Evolutionary conservation across 2,329 filamentous ascomycete species (phyloP).

Genomic region (Bipolaris zeicola): DNA sequence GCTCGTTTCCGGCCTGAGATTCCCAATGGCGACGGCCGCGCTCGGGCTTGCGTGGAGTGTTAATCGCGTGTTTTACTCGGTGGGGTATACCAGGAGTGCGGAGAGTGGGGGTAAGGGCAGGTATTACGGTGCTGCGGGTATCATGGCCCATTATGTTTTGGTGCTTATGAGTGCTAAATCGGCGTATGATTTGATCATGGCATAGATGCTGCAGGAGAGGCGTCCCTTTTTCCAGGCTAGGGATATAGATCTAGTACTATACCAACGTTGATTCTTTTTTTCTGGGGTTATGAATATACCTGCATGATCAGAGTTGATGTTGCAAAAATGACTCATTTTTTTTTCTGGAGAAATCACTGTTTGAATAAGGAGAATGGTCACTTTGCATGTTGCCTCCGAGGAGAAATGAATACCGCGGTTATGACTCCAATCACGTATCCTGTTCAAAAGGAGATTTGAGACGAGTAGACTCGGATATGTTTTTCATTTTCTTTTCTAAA

Average conservation of each 20-base stretch:
- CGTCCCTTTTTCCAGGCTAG: no score
- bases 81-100: slow-evolving; percentile 52
- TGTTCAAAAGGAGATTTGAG: no score
- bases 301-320: no score
- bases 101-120: slow-evolving; percentile 53
- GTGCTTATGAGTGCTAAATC: slow-evolving; percentile 35
- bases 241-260: no score
- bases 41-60: slow-evolving; percentile 59
- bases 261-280: no score
- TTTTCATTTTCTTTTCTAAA: no score
- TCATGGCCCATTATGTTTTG: slow-evolving; percentile 41
- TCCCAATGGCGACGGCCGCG: slow-evolving; percentile 55
- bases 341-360: not conserved
- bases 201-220: slow-evolving; percentile 5
- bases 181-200: slow-evolving; percentile 31
- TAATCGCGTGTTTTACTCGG: slow-evolving; percentile 56
- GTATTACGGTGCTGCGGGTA: slow-evolving; percentile 45
- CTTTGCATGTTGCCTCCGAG: no score
- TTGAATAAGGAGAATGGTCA: no score
- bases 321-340: not conserved
- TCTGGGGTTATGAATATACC: no score
- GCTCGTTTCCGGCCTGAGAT: slow-evolving; percentile 61
- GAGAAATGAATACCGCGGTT: no score
- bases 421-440: no score
- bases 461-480: no score